Evolutionary conservation across 345 rosid genomes (phyloP).

Genomic region (Microthlaspi erraticum): DNA sequence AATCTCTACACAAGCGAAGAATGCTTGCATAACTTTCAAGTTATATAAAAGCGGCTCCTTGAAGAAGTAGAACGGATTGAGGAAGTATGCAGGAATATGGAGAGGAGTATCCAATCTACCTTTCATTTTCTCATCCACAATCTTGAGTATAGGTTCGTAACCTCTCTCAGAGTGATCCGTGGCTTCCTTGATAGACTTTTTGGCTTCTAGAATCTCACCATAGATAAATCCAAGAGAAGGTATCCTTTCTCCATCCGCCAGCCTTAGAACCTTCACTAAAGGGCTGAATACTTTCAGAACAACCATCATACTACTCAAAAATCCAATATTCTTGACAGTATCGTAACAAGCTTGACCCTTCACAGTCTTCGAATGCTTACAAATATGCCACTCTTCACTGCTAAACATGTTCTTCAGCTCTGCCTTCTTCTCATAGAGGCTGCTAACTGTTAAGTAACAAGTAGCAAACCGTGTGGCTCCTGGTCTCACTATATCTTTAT

Average conservation of each 20-base stretch:
- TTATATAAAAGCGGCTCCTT: too few relatives aligned
- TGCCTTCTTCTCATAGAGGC: background rate
- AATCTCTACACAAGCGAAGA: too few relatives aligned
- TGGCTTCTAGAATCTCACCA: background rate
- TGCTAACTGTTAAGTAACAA: background rate
- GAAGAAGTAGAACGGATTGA: too few relatives aligned
- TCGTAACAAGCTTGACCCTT: background rate
- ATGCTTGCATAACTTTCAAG: too few relatives aligned
- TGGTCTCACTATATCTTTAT: background rate
- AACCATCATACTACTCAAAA: background rate
- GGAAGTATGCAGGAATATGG: too few relatives aligned
- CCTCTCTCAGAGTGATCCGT: too few relatives aligned
- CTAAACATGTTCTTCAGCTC: background rate
- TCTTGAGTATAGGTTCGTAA: too few relatives aligned
- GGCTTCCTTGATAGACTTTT: background rate
- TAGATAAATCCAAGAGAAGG: background rate
- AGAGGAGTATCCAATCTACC: too few relatives aligned
- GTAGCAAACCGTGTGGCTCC: background rate
- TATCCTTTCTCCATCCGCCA: background rate
- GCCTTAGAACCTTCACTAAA: background rate
- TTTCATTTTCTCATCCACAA: too few relatives aligned
- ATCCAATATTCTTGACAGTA: background rate
- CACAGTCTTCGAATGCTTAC: background rate
- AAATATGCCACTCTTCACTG: background rate
- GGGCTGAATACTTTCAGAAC: background rate